phyloP scores from a whole-genome alignment of 2,329 filamentous ascomycete species.

The Stagonosporopsis tanaceti region DNA sequence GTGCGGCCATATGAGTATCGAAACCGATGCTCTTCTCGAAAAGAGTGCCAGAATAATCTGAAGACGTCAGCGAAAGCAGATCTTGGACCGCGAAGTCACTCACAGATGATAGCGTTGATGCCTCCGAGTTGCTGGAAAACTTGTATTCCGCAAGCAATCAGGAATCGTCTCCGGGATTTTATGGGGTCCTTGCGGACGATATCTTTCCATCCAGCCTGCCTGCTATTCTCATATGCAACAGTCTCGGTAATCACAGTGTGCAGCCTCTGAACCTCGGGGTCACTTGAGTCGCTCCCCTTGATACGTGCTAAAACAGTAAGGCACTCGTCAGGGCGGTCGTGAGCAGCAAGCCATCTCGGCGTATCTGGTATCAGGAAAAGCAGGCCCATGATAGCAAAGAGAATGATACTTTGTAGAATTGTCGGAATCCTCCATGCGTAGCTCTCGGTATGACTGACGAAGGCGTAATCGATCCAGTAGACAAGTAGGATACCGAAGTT shows the following conservation, averaged over 20 bases:
- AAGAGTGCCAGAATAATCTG: slow-evolving; percentile 27
- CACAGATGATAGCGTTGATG: slow-evolving; percentile 31
- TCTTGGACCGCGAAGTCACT: not conserved
- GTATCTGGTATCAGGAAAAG: slow-evolving; percentile 23
- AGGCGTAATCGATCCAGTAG: slow-evolving; percentile 29
- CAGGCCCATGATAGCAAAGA: slow-evolving; percentile 19
- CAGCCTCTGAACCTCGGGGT: slow-evolving; percentile 23
- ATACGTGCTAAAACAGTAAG: slow-evolving; percentile 25
- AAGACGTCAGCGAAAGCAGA: not conserved
- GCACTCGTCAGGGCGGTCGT: slow-evolving; percentile 27
- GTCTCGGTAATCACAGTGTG: slow-evolving; percentile 29
- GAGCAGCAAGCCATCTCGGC: slow-evolving; percentile 26
- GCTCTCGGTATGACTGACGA: slow-evolving; percentile 24
- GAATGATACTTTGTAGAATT: slow-evolving; percentile 23
- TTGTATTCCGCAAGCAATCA: slow-evolving; percentile 28
- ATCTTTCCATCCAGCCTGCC: slow-evolving; percentile 28
- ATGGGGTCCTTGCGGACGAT: slow-evolving; percentile 26
- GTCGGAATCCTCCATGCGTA: slow-evolving; percentile 27
- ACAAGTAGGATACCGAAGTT: slow-evolving; percentile 28
- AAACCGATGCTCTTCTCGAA: slow-evolving; percentile 31
- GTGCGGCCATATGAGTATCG: slow-evolving; percentile 24
- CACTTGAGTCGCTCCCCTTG: slow-evolving; percentile 14
- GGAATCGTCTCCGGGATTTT: slow-evolving; percentile 27
- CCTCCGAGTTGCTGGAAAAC: slow-evolving; percentile 29
- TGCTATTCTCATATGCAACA: slow-evolving; percentile 25